Base-by-base conservation (phyloP, 140 eudicot species). In the Anethum foeniculum region DNA sequence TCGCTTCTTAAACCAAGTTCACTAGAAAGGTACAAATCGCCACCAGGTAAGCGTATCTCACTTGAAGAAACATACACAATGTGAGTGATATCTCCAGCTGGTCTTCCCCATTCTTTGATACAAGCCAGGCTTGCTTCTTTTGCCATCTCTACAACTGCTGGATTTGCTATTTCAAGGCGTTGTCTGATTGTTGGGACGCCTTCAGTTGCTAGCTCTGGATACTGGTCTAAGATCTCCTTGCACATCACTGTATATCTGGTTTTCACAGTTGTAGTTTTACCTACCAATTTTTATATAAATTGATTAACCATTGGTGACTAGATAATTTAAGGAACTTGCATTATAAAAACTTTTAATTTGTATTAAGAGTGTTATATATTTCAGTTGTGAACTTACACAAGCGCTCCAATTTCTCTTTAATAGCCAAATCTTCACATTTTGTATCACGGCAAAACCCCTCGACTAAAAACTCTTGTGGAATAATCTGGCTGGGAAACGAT, bases 191-290 rank as follows among this genome's bases (percentile, higher is more conserved):
- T 94, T 56, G 98, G 91, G 4, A 88, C n/a, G 80, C 98, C 98
- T 84, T 94, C 98, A 1, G 86, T 90, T 46, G 97, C 96, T n/a
- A 94, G 89, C 79, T 94, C 98, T 9, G 98, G 98, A 76, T 92
- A 92, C 47, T 89, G 56, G 75, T 92, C 96, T 16, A 94, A 86
- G 73, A 94, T 89, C 80, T 92, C 97, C 68, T 85, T 92, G 12
- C 96, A 92, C 97, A 94, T 86, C 6, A 94, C 98, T 15, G 98
- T 94, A 87, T 94, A 94, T 85, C 98, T 83, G 12, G 96, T 94
- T 85, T 92, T 92, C 85, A 94, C 98, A 1, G 98, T 94, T 5
- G 98, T 94, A 23, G 98, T 94, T 87, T 94, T 92, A 86, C 98
- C 98, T 94, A 81, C 15, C 71, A 81, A 72, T 68, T 60, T 77